Base-by-base conservation (phyloP, 306 rosid genomes). In the Lupinus albus region DNA sequence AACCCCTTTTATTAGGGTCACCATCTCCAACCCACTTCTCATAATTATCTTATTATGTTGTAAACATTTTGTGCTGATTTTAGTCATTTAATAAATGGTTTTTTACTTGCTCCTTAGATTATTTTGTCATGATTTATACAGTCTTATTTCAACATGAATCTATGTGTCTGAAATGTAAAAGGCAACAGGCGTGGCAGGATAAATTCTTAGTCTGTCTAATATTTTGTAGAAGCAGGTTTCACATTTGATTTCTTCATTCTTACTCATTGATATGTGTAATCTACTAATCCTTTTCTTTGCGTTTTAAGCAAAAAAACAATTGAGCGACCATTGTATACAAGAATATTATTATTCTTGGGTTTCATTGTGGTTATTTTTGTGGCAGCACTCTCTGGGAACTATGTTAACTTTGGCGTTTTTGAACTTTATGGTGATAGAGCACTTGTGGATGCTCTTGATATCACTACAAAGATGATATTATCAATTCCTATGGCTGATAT, bases 361-460 rank as follows among this genome's bases (percentile, higher is more conserved):
- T 52, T 76, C 55, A 66, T 53, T 58, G 49, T 45, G 25, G 32
- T 76, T 45, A 49, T 49, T 80, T 78, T 61, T 42, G 13, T 59
- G 60, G 74, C 85, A 91, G 97, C 94, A 48, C 82, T 91, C 35
- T 79, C 86, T 70, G 97, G 97, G 80, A 91, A 85, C 76, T 91
- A 85, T 71, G 96, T 86, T 74, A 91, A 91, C 85, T 91, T 91
- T 70, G 96, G 97, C 16, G 88, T 91, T 73, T 88, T 91, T 85
- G 97, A 91, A 74, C 85, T 91, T 20, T 91, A 91, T 64, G 97
- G 97, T 20, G 97, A 91, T 75, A 82, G 88, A 77, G 93, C 96
- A 39, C 89, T 91, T 44, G 68, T 87, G 51, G 94, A 91, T 80
- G 91, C 83, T 41, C 88, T 88, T 67, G 94, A 86, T 68, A 82